phyloP scores from a whole-genome alignment of 192 early-diverging fungal species.

The Phlyctochytrium planicorne region DNA sequence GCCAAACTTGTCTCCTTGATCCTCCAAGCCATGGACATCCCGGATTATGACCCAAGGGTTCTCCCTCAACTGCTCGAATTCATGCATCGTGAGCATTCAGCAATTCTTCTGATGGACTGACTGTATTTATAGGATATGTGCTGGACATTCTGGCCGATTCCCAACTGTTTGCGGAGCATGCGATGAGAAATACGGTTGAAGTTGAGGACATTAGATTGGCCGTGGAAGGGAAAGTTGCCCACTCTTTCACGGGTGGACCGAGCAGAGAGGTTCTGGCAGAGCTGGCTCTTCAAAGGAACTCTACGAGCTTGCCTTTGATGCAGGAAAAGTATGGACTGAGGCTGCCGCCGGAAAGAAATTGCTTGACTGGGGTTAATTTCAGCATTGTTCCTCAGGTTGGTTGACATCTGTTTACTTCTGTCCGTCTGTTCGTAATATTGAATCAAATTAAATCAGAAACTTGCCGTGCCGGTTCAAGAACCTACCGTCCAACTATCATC shows the following conservation, averaged over 20 bases:
- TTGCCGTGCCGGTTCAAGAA: neutral
- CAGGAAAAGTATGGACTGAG: constrained; percentile 54
- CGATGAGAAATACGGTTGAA: constrained; percentile 70
- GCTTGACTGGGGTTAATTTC: constrained; percentile 48
- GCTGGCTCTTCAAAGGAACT: constrained; percentile 49
- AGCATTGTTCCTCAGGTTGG: constrained; percentile 36
- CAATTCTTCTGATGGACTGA: neutral
- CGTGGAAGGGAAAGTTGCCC: constrained; percentile 86
- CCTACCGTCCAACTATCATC: neutral
- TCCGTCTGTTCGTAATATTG: neutral
- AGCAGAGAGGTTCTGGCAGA: constrained; percentile 71
- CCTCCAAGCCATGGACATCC: constrained; percentile 77
- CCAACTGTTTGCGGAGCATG: constrained; percentile 90
- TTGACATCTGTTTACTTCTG: too few species aligned
- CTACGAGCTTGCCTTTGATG: constrained; percentile 47
- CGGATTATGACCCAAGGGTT: constrained; percentile 88
- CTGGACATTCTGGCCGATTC: constrained; percentile 91
- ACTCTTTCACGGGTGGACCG: constrained; percentile 88
- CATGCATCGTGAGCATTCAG: constrained; percentile 67
- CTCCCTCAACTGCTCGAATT: constrained; percentile 92
- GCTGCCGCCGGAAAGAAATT: constrained; percentile 56
- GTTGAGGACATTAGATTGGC: constrained; percentile 87
- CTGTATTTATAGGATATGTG: constrained; percentile 67
- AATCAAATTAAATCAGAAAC: neutral
- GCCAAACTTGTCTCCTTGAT: constrained; percentile 85